A percentile compares a stretch with the other conserved stretches of the same genome.
These are phyloP conservation scores for Psilocybe azurescens DNA, from an alignment of 768 basidiomycete genomes.

Conservation along the genomic window DNA sequence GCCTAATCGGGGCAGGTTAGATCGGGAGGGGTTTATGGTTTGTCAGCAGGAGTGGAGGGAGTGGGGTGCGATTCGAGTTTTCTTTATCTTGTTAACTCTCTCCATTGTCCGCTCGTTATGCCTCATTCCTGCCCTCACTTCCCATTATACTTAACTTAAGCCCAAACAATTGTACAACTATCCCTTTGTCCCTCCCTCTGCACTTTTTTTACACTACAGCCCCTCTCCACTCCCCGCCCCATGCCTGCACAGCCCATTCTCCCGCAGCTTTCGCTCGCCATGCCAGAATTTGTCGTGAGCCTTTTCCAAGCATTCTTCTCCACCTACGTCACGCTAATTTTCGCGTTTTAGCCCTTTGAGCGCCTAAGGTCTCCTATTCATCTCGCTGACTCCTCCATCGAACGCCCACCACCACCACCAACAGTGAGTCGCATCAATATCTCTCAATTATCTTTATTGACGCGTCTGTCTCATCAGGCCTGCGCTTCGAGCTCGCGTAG, in stretches of 20 bases:
- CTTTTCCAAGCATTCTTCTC: background rate
- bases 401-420: constrained; percentile 15
- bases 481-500: constrained; percentile 44
- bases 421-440: constrained; percentile 25
- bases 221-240: background rate
- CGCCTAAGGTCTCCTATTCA: constrained; percentile 35
- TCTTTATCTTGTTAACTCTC: constrained; percentile 24
- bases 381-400: constrained; percentile 27
- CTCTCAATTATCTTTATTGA: constrained; percentile 7
- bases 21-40: constrained; percentile 11
- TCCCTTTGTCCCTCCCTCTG: constrained; percentile 17
- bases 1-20: constrained; percentile 15
- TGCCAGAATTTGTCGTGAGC: constrained; percentile 15
- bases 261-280: constrained; percentile 14
- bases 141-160: constrained; percentile 20
- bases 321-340: constrained; percentile 1
- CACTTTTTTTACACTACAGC: constrained; percentile 28
- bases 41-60: constrained; percentile 12
- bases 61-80: constrained; percentile 8
- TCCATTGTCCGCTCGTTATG: constrained; percentile 48
- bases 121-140: constrained; percentile 16
- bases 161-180: constrained; percentile 12
- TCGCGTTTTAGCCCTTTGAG: constrained; percentile 21
- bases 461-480: constrained; percentile 23
- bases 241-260: constrained; percentile 14